Base-by-base conservation (phyloP, 2,329 filamentous ascomycete species). In the Calycina herbarum region DNA sequence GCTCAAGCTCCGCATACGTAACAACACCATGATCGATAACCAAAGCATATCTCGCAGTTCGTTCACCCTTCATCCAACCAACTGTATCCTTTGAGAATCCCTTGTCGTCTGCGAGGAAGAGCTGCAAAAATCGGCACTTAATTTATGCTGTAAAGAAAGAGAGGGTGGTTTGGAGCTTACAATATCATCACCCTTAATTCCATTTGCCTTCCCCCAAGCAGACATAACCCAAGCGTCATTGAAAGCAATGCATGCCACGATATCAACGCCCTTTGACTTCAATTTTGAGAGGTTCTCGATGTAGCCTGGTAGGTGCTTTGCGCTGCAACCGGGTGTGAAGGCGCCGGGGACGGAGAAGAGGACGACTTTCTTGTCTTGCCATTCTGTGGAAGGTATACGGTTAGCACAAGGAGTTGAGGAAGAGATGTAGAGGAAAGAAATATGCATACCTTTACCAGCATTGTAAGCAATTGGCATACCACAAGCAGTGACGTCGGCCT, bases 381-480 rank as follows among this genome's bases (percentile, higher is more conserved):
- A 91, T 77, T 90, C 85, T 75, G 59, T 60, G 51, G 29, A 20
- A 3, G 1, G 29, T 54, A 58, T 17, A 45, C 5, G n/a, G 15
- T 60, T 15, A 60, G 38, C 20, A 4, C n/a, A n/a, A 33, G 38
- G 31, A 48, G 27, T n/a, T 27, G n/a, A 54, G 20, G 48, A 5
- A 5, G 20, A 54, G 20, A 6, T 54, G 20, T 2, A 59, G 33
- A 42, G 59, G 29, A 29, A 11, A 48, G 48, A 59, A 57, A 56
- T 35, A 1, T 35, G 56, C 11, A 58, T 78, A 87, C 86, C 85
- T 79, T 93, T 90, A 82, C 87, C 90, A 75, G 93, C 93, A 73
- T 95, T 83, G 82, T 90, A 96, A 76, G 86, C 85, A 75, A 89
- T 84, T 67, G 93, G 92, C 66, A 90, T 85, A 72, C 93, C 93